These are phyloP conservation scores for Penicillium coffeae DNA, from an alignment of 495 filamentous ascomycete genomes.

Conservation along the genomic window DNA sequence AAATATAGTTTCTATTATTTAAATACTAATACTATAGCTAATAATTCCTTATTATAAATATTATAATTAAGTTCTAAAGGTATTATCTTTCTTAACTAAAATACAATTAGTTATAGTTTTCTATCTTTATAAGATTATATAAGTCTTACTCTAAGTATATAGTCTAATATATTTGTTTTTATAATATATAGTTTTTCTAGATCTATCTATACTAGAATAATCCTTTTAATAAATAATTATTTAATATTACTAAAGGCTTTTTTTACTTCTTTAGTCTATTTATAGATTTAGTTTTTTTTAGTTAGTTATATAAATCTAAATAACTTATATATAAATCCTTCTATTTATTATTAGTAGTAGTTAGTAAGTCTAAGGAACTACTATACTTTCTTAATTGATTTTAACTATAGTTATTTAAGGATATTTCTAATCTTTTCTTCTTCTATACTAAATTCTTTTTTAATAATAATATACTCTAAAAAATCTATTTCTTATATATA, in stretches of 20 bases:
- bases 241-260: background rate
- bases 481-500: background rate
- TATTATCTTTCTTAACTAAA: background rate
- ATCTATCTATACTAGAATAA: background rate
- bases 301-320: background rate
- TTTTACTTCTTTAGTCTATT: constrained; percentile 1
- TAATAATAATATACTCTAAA: constrained; percentile 4
- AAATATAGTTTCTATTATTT: background rate
- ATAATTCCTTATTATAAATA: constrained; percentile 1
- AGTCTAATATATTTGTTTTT: background rate
- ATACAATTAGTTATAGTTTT: background rate
- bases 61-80: background rate
- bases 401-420: background rate
- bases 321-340: background rate
- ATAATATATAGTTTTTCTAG: background rate
- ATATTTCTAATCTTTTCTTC: background rate
- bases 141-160: background rate
- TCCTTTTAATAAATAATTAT: background rate
- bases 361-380: background rate
- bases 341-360: constrained; percentile 1
- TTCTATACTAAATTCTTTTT: constrained; percentile 4
- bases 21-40: background rate
- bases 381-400: constrained; percentile 1
- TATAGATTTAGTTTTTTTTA: background rate
- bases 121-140: background rate